Conservation (phyloP, 805 yeast genomes). For the Ogataea corticis region DNA sequence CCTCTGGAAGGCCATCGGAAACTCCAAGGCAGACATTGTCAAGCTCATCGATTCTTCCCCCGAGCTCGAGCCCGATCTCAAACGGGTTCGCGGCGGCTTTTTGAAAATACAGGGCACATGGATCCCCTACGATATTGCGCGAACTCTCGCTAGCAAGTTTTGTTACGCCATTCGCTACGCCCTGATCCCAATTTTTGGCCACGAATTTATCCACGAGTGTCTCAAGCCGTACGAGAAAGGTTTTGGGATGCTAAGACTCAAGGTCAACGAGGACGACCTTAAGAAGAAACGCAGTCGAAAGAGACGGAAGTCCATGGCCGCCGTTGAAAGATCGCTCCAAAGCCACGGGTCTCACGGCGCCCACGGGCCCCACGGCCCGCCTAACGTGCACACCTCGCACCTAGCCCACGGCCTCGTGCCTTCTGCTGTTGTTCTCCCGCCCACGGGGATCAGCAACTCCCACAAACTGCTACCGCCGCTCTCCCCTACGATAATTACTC, state of each 20-base stretch:
- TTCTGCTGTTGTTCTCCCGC: neutral
- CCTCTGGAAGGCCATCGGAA: constrained; percentile 76
- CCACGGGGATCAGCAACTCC: constrained; percentile 7
- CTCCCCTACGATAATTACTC: constrained; percentile 16
- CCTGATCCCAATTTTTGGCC: constrained; percentile 79
- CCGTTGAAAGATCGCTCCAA: neutral
- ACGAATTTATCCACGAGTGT: constrained; percentile 61
- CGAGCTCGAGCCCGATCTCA: constrained; percentile 58
- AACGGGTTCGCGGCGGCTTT: constrained; percentile 86
- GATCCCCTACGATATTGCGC: constrained; percentile 74
- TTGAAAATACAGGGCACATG: constrained; percentile 94
- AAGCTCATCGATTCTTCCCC: constrained; percentile 68
- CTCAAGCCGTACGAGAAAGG: constrained; percentile 59
- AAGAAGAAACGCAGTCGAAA: constrained; percentile 25
- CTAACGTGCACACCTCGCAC: neutral
- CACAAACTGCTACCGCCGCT: constrained; percentile 20
- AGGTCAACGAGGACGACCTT: constrained; percentile 29
- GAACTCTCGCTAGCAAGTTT: constrained; percentile 65
- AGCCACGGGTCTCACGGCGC: neutral
- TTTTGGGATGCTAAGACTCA: constrained; percentile 60
- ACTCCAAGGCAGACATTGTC: constrained; percentile 74
- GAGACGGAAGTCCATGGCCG: constrained; percentile 16
- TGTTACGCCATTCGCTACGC: constrained; percentile 77
- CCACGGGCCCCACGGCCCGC: neutral
- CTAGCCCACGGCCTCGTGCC: neutral